Conservation (phyloP, 768 basidiomycete genomes). For the Daedalea quercina region DNA sequence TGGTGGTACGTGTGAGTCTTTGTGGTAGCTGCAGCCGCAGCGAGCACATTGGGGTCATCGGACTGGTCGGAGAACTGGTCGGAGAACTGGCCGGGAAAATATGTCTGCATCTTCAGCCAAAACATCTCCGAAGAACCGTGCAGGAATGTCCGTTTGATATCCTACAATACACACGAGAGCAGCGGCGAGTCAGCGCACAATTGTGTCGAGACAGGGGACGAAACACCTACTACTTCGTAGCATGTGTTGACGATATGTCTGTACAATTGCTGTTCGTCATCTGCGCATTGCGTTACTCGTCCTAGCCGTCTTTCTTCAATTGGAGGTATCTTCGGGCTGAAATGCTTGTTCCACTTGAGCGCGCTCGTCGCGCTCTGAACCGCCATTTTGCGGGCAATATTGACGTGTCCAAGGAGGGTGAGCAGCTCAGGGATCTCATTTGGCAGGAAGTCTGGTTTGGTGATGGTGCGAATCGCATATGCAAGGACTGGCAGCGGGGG, state of each 20-base stretch:
- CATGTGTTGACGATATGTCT: slow-evolving; percentile 8
- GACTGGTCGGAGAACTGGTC: slow-evolving; percentile 1
- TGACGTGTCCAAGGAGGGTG: slow-evolving; percentile 10
- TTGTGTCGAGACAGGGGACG: too few species aligned
- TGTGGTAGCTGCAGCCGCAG: not conserved
- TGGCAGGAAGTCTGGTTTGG: slow-evolving; percentile 5
- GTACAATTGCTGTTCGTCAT: slow-evolving; percentile 5
- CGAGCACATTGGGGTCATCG: not conserved
- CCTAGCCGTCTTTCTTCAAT: not conserved
- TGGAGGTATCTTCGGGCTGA: not conserved
- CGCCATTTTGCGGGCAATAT: slow-evolving; percentile 5
- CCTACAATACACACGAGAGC: not conserved
- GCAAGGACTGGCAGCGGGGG: slow-evolving; percentile 8
- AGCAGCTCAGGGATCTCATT: slow-evolving; percentile 8
- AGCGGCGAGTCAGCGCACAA: too few species aligned
- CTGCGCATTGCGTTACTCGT: not conserved
- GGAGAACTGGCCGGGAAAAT: slow-evolving; percentile 3
- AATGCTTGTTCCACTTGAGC: slow-evolving; percentile 4
- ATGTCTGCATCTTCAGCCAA: not conserved
- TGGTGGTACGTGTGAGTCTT: slow-evolving; percentile 6
- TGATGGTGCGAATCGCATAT: slow-evolving; percentile 11
- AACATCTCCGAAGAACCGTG: slow-evolving; percentile 4
- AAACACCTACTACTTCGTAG: slow-evolving; percentile 8
- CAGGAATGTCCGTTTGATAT: slow-evolving; percentile 7
- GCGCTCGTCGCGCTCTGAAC: not conserved